Percentiles rank a stretch among this genome's conserved stretches.
Evolutionary conservation across 2,329 filamentous ascomycete species (phyloP).

Genomic region (Lecanoromycetidae sp.): DNA sequence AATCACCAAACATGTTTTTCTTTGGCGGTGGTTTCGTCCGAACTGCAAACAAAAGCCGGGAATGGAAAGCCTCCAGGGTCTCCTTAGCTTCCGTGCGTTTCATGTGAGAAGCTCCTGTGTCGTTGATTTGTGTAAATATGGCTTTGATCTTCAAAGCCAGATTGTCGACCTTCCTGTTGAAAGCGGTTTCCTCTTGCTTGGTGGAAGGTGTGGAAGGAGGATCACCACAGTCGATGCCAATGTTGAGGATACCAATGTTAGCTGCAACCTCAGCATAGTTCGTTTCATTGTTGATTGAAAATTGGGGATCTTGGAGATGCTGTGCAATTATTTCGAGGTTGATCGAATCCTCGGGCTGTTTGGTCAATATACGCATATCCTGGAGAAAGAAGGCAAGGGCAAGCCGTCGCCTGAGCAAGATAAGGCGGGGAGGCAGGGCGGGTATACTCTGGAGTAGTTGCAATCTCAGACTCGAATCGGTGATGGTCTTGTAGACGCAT

Average conservation of each 20-base stretch:
- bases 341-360: conserved; percentile 30
- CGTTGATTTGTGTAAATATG: conserved; percentile 52
- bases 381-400: conserved; percentile 53
- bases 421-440: conserved; percentile 36
- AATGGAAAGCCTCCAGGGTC: conserved; percentile 59
- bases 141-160: conserved; percentile 48
- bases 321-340: conserved; percentile 33
- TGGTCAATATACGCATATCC: conserved; percentile 30
- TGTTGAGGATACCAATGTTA: conserved; percentile 56
- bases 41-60: conserved; percentile 59
- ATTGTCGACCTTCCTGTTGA: conserved; percentile 60
- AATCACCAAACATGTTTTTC: conserved; percentile 30
- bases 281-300: conserved; percentile 43
- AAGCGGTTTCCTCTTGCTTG: conserved; percentile 36
- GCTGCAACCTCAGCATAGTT: conserved; percentile 59
- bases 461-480: conserved; percentile 41
- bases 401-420: conserved; percentile 54
- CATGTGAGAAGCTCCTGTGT: conserved; percentile 60
- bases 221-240: conserved; percentile 56
- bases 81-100: conserved; percentile 66
- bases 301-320: conserved; percentile 39
- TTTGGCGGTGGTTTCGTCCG: conserved; percentile 50
- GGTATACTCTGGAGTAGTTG: conserved; percentile 50
- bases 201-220: conserved; percentile 20
- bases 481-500: conserved; percentile 37